phyloP scores from a whole-genome alignment of 257 asterid species.

The Eucommia ulmoides region DNA sequence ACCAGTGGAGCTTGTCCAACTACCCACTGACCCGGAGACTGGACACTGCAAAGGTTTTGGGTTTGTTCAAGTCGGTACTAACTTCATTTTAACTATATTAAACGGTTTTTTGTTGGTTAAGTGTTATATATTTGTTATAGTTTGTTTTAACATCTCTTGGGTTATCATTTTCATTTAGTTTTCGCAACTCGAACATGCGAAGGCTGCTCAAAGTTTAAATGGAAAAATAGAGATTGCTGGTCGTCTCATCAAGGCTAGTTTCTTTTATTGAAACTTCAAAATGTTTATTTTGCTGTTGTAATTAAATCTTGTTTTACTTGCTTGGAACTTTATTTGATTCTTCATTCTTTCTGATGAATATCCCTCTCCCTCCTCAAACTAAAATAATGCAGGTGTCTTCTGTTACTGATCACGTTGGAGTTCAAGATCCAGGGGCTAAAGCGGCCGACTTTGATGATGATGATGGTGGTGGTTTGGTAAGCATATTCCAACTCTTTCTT shows the following conservation, averaged over 20 bases:
- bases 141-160: not conserved
- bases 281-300: not conserved
- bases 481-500: slow-evolving; percentile 15
- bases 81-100: not conserved
- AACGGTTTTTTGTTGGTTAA: not conserved
- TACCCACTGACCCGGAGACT: slow-evolving; percentile 96
- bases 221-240: slow-evolving; percentile 97
- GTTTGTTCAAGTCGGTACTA: slow-evolving; percentile 85
- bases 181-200: slow-evolving; percentile 83
- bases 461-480: slow-evolving; percentile 98
- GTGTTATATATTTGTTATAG: not conserved
- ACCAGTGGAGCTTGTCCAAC: slow-evolving; percentile 95
- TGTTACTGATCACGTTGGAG: slow-evolving; percentile 79
- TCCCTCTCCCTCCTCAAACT: slow-evolving; percentile 4
- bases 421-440: slow-evolving; percentile 81
- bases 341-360: slow-evolving; percentile 1
- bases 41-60: slow-evolving; percentile 99
- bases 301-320: not conserved
- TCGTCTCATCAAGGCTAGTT: slow-evolving; percentile 74
- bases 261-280: not conserved
- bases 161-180: slow-evolving; percentile 31
- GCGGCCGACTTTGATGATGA: slow-evolving; percentile 99
- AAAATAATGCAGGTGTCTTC: slow-evolving; percentile 86
- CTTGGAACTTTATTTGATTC: not conserved
- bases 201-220: slow-evolving; percentile 88